Percentiles rank a stretch among this genome's conserved stretches.
phyloP scores from a whole-genome alignment of 768 basidiomycete species.

The Psilocybe tampanensis region DNA sequence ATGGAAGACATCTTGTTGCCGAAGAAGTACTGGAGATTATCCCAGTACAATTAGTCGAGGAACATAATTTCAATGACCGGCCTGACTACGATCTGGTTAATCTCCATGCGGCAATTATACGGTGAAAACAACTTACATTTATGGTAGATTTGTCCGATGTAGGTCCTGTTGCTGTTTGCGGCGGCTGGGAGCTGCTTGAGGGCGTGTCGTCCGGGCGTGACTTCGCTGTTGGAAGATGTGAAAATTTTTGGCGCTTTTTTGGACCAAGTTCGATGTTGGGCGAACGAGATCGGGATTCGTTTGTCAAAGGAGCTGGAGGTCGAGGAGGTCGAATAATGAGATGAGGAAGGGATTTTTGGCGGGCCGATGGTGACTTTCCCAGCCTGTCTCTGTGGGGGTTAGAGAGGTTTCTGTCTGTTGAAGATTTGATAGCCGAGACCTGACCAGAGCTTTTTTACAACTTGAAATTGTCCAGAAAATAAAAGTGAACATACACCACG shows the following conservation, averaged over 20 bases:
- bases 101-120: neutral
- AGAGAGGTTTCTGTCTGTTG: neutral
- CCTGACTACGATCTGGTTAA: neutral
- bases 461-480: neutral
- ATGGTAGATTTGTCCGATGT: neutral
- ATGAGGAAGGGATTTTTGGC: neutral
- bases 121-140: constrained; percentile 1
- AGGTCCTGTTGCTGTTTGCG: neutral
- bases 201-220: neutral
- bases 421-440: neutral
- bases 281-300: neutral
- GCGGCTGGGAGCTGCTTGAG: neutral
- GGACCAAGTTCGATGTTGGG: neutral
- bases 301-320: neutral
- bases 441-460: neutral
- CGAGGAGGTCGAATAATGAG: neutral
- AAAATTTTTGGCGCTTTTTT: constrained; percentile 14
- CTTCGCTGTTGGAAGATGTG: constrained; percentile 3
- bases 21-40: constrained; percentile 16
- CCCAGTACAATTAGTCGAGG: constrained; percentile 20
- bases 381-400: neutral
- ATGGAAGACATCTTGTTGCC: constrained; percentile 16
- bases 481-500: constrained; percentile 7
- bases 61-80: constrained; percentile 21
- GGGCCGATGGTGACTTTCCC: neutral